Conservation (phyloP, 495 filamentous ascomycete species). For the Podospora anserina region DNA sequence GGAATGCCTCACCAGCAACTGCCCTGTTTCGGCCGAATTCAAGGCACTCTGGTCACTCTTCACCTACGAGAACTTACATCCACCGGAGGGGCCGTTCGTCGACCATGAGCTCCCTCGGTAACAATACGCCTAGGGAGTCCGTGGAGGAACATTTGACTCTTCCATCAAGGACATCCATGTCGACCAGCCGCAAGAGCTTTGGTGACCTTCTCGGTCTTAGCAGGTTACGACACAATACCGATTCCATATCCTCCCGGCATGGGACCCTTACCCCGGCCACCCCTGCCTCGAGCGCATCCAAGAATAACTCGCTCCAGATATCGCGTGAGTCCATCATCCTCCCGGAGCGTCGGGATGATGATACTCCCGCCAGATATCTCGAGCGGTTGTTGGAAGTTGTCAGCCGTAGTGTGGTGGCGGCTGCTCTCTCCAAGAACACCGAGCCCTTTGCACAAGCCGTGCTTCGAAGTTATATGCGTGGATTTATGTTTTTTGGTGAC, state of each 20-base stretch:
- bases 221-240: conserved; percentile 73
- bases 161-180: conserved; percentile 71
- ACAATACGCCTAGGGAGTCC: conserved; percentile 46
- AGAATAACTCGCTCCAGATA: conserved; percentile 69
- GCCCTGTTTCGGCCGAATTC: conserved; percentile 62
- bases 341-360: conserved; percentile 79
- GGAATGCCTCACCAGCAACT: conserved; percentile 49
- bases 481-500: conserved; percentile 90
- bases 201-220: conserved; percentile 78
- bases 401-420: conserved; percentile 73
- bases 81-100: conserved; percentile 74
- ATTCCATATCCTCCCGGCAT: conserved; percentile 52
- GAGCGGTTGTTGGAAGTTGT: conserved; percentile 74
- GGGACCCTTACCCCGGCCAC: conserved; percentile 63
- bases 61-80: conserved; percentile 57
- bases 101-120: conserved; percentile 74
- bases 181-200: conserved; percentile 84
- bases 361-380: conserved; percentile 87
- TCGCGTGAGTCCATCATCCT: conserved; percentile 58
- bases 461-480: conserved; percentile 88
- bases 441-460: conserved; percentile 81
- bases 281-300: conserved; percentile 58
- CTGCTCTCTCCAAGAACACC: conserved; percentile 73
- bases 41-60: conserved; percentile 66
- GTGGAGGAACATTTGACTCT: conserved; percentile 55